Conservation (phyloP, 305 asterid species). For the Fraxinus latifolia region DNA sequence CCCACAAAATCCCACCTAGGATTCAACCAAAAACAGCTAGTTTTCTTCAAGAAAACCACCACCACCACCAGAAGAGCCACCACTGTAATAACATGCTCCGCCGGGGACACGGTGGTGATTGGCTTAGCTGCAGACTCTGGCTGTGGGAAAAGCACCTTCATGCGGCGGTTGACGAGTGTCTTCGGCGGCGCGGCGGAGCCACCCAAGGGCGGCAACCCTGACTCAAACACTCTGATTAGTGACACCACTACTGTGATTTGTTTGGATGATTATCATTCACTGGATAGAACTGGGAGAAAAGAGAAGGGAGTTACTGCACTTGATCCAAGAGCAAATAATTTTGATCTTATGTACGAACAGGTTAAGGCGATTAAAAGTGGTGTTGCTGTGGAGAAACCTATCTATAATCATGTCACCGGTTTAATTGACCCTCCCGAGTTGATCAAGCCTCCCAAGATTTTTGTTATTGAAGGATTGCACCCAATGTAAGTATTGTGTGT, state of each 20-base stretch:
- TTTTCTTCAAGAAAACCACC: constrained; percentile 38
- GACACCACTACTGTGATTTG: constrained; percentile 91
- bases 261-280: constrained; percentile 89
- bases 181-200: constrained; percentile 99
- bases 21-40: constrained; percentile 53
- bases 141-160: constrained; percentile 97
- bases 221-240: constrained; percentile 87
- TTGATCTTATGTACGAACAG: constrained; percentile 91
- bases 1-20: constrained; percentile 65
- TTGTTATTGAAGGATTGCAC: constrained; percentile 94
- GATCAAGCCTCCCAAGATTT: constrained; percentile 89
- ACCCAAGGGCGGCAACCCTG: constrained; percentile 94
- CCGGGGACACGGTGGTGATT: constrained; percentile 67
- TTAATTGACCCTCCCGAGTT: constrained; percentile 86
- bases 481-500: constrained; percentile 72
- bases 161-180: constrained; percentile 93
- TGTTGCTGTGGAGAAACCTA: constrained; percentile 67
- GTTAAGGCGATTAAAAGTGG: constrained; percentile 84
- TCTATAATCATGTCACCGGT: constrained; percentile 85
- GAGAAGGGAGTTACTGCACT: constrained; percentile 94
- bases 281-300: constrained; percentile 84
- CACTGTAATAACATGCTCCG: constrained; percentile 49
- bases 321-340: constrained; percentile 81
- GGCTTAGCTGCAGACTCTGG: constrained; percentile 97
- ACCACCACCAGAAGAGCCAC: not conserved